Conservation (phyloP, 345 rosid species). For the Euphorbia pulcherrima region DNA sequence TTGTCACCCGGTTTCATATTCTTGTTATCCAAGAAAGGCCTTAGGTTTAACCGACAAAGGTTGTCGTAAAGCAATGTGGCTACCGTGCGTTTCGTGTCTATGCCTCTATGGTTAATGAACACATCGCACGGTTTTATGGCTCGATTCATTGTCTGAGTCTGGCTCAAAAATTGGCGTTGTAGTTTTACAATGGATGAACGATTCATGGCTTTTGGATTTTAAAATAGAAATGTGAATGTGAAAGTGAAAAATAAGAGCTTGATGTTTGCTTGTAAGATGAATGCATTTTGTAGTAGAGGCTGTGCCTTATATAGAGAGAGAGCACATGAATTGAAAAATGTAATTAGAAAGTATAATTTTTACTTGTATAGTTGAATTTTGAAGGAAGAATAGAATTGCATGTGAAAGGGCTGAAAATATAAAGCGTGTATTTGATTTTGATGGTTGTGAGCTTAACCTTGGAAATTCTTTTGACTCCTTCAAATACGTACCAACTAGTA, state of each 20-base stretch:
- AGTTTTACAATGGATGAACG: slow-evolving; percentile 16
- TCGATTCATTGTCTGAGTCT: slow-evolving; percentile 13
- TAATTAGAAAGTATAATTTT: background rate
- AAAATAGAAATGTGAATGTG: too few species aligned
- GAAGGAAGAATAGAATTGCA: background rate
- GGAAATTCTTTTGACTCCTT: slow-evolving; percentile 15
- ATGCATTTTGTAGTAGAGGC: background rate
- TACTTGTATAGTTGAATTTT: slow-evolving; percentile 16
- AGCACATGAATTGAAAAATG: background rate
- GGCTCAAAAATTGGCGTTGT: slow-evolving; percentile 16
- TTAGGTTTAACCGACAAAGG: slow-evolving; percentile 35
- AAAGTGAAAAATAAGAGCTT: too few species aligned
- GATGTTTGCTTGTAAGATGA: background rate
- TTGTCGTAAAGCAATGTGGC: slow-evolving; percentile 59
- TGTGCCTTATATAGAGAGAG: background rate
- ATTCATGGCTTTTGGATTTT: slow-evolving; percentile 16
- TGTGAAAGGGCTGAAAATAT: background rate
- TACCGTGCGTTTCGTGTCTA: slow-evolving; percentile 58
- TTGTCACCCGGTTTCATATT: slow-evolving; percentile 77
- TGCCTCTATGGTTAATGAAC: slow-evolving; percentile 68
- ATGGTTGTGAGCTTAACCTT: background rate
- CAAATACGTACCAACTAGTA: slow-evolving; percentile 28
- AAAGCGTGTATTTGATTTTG: slow-evolving; percentile 2
- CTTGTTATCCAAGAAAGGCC: slow-evolving; percentile 66
- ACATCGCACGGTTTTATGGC: slow-evolving; percentile 39